Percentiles rank a stretch among this genome's conserved stretches.
These are phyloP conservation scores for Aegilops tauschii DNA, from an alignment of 176 grass and related monocot genomes.

Conservation along the genomic window DNA sequence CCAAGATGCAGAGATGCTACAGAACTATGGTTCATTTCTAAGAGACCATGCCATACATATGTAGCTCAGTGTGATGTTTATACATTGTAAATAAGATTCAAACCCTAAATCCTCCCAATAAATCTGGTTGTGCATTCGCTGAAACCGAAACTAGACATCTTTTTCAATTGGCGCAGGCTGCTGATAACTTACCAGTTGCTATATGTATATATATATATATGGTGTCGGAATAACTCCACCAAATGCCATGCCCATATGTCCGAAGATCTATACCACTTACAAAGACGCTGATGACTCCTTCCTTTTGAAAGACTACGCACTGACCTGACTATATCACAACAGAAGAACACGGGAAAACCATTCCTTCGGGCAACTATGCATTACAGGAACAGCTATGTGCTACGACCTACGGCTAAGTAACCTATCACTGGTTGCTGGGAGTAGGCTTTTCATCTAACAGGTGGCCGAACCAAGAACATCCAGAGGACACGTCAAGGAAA, in stretches of 20 bases:
- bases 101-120: too few species aligned
- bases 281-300: too few species aligned
- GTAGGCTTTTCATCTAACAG: constrained; percentile 16
- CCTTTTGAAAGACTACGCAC: background rate
- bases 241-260: background rate
- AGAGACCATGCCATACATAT: too few species aligned
- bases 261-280: background rate
- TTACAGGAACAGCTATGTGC: background rate
- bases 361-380: background rate
- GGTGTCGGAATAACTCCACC: background rate
- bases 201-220: background rate
- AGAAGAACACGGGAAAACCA: background rate
- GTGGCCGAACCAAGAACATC: background rate
- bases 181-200: background rate
- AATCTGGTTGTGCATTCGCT: too few species aligned
- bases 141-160: background rate
- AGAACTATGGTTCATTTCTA: too few species aligned
- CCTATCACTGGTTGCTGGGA: constrained; percentile 14
- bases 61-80: too few species aligned
- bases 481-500: background rate
- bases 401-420: background rate
- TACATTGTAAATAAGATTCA: too few species aligned
- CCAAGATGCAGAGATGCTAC: too few species aligned
- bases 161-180: background rate
- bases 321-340: constrained; percentile 1